These are phyloP conservation scores for Chlorella ohadii DNA, from an alignment of 139 green algal species.

Conservation along the genomic window DNA sequence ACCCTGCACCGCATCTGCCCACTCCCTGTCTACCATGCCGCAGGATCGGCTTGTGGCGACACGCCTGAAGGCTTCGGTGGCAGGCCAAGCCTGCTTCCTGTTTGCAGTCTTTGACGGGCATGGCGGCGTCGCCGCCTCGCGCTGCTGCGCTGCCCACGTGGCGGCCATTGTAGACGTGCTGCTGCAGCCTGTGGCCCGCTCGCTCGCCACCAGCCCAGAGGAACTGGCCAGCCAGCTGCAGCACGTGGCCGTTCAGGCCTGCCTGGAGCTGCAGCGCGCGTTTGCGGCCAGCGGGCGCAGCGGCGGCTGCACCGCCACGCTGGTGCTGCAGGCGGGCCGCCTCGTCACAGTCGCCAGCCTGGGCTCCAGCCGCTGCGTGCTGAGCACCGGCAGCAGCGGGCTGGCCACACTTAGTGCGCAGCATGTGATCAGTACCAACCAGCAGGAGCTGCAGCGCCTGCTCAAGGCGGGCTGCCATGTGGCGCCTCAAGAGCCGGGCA, in stretches of 20 bases:
- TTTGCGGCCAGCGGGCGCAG: constrained; percentile 40
- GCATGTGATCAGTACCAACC: constrained; percentile 49
- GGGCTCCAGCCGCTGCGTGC: constrained; percentile 80
- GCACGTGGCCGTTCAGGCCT: constrained; percentile 27
- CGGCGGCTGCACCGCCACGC: constrained; percentile 64
- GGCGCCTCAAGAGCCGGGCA: constrained; percentile 33
- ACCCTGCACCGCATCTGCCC: too few relatives aligned
- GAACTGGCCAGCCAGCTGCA: constrained; percentile 28
- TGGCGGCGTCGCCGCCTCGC: constrained; percentile 50
- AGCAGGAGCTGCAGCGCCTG: constrained; percentile 41
- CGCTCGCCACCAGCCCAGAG: not conserved
- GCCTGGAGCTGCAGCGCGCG: constrained; percentile 32
- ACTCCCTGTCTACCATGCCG: not conserved
- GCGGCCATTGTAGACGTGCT: constrained; percentile 9
- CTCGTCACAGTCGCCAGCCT: constrained; percentile 85
- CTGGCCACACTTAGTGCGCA: constrained; percentile 41
- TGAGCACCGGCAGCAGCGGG: constrained; percentile 71
- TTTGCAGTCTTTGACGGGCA: constrained; percentile 71
- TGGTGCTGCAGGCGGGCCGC: constrained; percentile 61
- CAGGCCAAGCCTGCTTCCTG: constrained; percentile 29
- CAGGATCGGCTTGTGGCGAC: not conserved
- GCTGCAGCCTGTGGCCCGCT: not conserved
- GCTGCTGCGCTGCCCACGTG: not conserved
- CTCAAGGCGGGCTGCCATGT: constrained; percentile 32
- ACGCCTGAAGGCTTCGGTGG: not conserved